Conservation (phyloP, 257 asterid species). For the Lantana camara region DNA sequence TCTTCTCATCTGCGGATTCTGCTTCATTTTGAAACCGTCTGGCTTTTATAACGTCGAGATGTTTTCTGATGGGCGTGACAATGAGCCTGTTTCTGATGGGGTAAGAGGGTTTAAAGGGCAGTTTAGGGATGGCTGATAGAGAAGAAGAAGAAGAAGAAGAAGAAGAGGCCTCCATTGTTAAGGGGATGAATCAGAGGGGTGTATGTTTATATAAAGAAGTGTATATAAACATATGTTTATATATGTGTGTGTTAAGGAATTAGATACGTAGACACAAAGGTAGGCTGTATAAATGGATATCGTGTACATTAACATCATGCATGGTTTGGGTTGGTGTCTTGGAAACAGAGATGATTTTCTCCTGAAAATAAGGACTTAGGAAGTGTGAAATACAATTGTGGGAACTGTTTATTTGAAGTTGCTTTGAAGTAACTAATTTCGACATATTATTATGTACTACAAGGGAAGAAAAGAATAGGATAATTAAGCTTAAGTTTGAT, state of each 20-base stretch:
- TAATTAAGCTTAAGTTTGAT: too few relatives aligned
- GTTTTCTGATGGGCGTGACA: neutral
- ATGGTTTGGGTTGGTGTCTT: neutral
- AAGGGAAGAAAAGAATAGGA: neutral
- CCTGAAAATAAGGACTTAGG: neutral
- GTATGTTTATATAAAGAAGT: too few relatives aligned
- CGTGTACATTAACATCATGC: too few relatives aligned
- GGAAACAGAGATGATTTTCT: neutral
- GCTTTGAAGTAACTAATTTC: slow-evolving; percentile 35
- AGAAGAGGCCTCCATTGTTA: slow-evolving; percentile 24
- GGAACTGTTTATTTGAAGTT: slow-evolving; percentile 2
- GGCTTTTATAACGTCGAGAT: slow-evolving; percentile 18
- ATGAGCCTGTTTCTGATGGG: slow-evolving; percentile 1
- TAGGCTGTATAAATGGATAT: too few relatives aligned
- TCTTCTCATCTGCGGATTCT: slow-evolving; percentile 30
- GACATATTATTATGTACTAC: slow-evolving; percentile 3
- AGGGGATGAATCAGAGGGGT: neutral
- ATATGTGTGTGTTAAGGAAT: too few relatives aligned
- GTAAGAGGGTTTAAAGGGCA: slow-evolving; percentile 1
- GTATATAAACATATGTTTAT: too few relatives aligned
- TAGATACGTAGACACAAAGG: too few relatives aligned
- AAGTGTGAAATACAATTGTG: slow-evolving; percentile 19
- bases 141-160: too few relatives aligned
- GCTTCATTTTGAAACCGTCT: slow-evolving; percentile 16
- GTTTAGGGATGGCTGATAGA: neutral